Percentiles rank a stretch among this genome's conserved stretches.
Evolutionary conservation across 169 alveolate genomes (phyloP).

Genomic region (Plasmodium relictum): DNA sequence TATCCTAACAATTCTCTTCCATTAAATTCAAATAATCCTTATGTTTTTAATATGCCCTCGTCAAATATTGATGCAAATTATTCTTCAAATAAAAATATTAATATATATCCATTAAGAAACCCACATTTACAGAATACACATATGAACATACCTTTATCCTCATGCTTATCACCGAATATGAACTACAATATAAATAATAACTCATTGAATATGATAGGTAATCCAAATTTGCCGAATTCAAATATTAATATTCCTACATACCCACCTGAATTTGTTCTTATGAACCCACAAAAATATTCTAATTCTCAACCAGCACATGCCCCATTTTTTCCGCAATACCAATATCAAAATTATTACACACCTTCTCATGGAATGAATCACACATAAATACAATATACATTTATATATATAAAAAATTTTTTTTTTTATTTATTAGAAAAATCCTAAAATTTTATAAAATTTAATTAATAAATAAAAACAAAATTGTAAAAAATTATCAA

Average conservation of each 20-base stretch:
- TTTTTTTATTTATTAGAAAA: no score
- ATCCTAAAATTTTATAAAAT: no score
- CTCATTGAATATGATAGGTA: conserved; percentile 28
- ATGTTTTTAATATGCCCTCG: conserved; percentile 47
- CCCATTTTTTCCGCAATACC: conserved; percentile 66
- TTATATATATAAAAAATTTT: no score
- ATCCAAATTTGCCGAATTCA: conserved; percentile 41
- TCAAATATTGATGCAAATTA: conserved; percentile 42
- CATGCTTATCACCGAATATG: conserved; percentile 24
- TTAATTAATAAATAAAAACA: no score
- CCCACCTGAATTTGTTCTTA: conserved; percentile 52
- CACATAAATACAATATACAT: conserved; percentile 22
- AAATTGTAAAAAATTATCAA: no score
- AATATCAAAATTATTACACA: conserved; percentile 51
- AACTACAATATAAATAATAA: conserved; percentile 29
- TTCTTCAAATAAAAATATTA: conserved; percentile 55
- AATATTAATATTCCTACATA: conserved; percentile 39
- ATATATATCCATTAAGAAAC: conserved; percentile 36
- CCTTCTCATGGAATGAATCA: conserved; percentile 56
- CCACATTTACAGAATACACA: conserved; percentile 34
- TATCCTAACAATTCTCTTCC: conserved; percentile 40
- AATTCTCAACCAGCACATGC: conserved; percentile 36
- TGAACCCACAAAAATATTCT: conserved; percentile 58
- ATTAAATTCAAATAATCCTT: conserved; percentile 20
- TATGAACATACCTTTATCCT: conserved; percentile 22